A percentile compares a stretch with the other conserved stretches of the same genome.
Conservation (phyloP, 2,329 filamentous ascomycete genomes). For the Epichloe amarillans region DNA sequence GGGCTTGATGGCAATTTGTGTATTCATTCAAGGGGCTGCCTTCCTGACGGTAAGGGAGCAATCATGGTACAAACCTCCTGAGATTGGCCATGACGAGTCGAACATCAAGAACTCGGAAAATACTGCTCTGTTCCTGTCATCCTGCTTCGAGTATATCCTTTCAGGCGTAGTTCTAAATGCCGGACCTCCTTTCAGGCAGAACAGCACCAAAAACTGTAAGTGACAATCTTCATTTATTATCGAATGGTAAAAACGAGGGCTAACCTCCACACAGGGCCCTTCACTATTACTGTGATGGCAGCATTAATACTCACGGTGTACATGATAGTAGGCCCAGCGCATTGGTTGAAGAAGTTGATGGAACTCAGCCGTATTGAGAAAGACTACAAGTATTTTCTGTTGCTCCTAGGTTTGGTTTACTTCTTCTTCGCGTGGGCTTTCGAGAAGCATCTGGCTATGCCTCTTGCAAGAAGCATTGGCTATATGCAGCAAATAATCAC, state of each 20-base stretch:
- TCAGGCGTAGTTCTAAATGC: slow-evolving; percentile 81
- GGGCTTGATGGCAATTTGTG: slow-evolving; percentile 73
- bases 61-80: slow-evolving; percentile 75
- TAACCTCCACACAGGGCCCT: slow-evolving; percentile 52
- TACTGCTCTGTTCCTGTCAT: slow-evolving; percentile 76
- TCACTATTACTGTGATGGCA: slow-evolving; percentile 61
- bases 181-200: slow-evolving; percentile 79
- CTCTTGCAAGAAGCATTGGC: slow-evolving; percentile 55
- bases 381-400: slow-evolving; percentile 59
- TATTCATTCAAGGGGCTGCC: slow-evolving; percentile 60
- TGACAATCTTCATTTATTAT: slow-evolving; percentile 7
- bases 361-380: slow-evolving; percentile 66
- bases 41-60: slow-evolving; percentile 67
- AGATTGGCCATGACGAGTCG: slow-evolving; percentile 61
- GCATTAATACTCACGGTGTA: slow-evolving; percentile 58
- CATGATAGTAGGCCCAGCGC: slow-evolving; percentile 65
- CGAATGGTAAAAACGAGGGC: not conserved
- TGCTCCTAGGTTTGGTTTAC: slow-evolving; percentile 56
- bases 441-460: slow-evolving; percentile 59
- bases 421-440: slow-evolving; percentile 56
- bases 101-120: slow-evolving; percentile 91
- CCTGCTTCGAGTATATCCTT: slow-evolving; percentile 90
- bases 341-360: slow-evolving; percentile 63
- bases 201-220: slow-evolving; percentile 66
- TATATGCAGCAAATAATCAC: slow-evolving; percentile 42